These are phyloP conservation scores for Lipomyces chichibuensis DNA, from an alignment of 805 yeast genomes.

Conservation along the genomic window DNA sequence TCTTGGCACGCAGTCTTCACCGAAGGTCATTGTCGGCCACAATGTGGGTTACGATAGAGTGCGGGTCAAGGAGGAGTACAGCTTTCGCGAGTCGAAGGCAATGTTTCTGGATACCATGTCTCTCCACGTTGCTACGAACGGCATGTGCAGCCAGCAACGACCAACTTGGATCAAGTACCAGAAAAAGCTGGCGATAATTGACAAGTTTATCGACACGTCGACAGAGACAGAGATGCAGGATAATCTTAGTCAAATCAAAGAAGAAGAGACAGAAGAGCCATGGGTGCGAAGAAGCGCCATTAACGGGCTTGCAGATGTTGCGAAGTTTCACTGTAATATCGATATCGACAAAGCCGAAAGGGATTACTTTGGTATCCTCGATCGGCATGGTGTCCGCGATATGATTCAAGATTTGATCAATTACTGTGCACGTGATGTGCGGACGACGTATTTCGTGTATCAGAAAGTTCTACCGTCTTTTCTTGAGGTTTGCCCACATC, in stretches of 20 bases:
- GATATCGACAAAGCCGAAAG: slow-evolving; percentile 68
- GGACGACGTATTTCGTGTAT: slow-evolving; percentile 71
- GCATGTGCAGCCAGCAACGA: slow-evolving; percentile 91
- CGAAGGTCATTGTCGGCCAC: slow-evolving; percentile 80
- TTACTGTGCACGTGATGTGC: slow-evolving; percentile 87
- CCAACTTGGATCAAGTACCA: slow-evolving; percentile 63
- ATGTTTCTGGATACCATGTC: slow-evolving; percentile 92
- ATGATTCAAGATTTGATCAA: slow-evolving; percentile 64
- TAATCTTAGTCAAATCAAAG: slow-evolving; percentile 7
- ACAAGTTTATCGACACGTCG: slow-evolving; percentile 33
- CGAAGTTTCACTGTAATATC: slow-evolving; percentile 73
- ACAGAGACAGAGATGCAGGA: slow-evolving; percentile 15
- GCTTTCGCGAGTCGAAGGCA: slow-evolving; percentile 63
- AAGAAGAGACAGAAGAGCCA: slow-evolving; percentile 51
- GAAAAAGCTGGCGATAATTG: slow-evolving; percentile 34
- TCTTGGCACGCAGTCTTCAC: slow-evolving; percentile 54
- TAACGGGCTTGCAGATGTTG: slow-evolving; percentile 79
- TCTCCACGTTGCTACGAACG: slow-evolving; percentile 83
- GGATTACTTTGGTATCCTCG: slow-evolving; percentile 61
- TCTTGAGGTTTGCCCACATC: slow-evolving; percentile 76
- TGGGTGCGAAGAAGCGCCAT: slow-evolving; percentile 81
- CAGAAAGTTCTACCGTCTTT: slow-evolving; percentile 71
- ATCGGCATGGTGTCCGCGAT: slow-evolving; percentile 56
- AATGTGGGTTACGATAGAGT: slow-evolving; percentile 92
- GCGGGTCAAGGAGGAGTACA: slow-evolving; percentile 80